phyloP scores from a whole-genome alignment of 169 alveolate species.

The Cyclospora cayetanensis region DNA sequence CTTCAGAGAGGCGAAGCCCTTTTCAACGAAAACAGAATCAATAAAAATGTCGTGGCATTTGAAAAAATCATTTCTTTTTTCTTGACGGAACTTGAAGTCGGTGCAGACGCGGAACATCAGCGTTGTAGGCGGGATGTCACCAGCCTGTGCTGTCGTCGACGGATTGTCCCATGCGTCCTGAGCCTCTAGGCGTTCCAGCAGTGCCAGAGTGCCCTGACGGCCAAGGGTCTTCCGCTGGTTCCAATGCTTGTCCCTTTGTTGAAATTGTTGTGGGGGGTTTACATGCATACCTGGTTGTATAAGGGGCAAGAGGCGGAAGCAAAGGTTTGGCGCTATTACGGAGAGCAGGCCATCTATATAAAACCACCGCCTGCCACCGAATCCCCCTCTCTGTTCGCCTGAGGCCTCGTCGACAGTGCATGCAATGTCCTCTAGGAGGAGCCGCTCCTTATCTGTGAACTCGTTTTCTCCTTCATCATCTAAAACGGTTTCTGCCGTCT shows the following conservation, averaged over 20 bases:
- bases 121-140: constrained; percentile 50
- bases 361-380: constrained; percentile 72
- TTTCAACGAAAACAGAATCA: constrained; percentile 50
- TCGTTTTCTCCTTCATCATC: constrained; percentile 22
- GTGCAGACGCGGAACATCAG: constrained; percentile 58
- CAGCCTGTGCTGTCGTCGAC: neutral
- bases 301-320: constrained; percentile 59
- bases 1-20: constrained; percentile 38
- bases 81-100: constrained; percentile 71
- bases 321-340: constrained; percentile 55
- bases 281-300: constrained; percentile 68
- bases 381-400: constrained; percentile 63
- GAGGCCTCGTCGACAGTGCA: constrained; percentile 59
- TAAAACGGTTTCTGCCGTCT: constrained; percentile 41
- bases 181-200: constrained; percentile 45
- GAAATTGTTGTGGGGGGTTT: constrained; percentile 26
- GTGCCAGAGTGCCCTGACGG: constrained; percentile 41
- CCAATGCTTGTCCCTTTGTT: neutral
- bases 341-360: constrained; percentile 52
- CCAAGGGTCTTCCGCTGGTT: neutral
- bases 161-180: neutral
- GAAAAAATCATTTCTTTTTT: constrained; percentile 55
- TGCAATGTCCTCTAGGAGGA: constrained; percentile 47
- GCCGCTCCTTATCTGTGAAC: constrained; percentile 50
- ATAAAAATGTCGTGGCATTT: constrained; percentile 58